A percentile compares a stretch with the other conserved stretches of the same genome.
Conservation (phyloP, 306 rosid genomes). For the Nissolia schottii region DNA sequence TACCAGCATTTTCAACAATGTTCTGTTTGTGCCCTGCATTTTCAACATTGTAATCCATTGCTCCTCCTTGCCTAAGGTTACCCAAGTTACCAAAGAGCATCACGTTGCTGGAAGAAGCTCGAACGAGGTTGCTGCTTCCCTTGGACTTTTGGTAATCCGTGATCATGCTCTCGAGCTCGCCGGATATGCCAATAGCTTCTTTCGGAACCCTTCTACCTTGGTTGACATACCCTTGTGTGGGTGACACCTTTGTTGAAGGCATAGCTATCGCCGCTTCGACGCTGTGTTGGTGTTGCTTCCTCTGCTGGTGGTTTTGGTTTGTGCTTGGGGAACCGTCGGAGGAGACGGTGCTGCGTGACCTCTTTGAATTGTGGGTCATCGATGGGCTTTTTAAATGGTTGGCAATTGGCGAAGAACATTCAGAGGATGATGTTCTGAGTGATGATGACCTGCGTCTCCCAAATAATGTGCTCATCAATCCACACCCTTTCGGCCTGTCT, state of each 20-base stretch:
- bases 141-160: conserved; percentile 55
- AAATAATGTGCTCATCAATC: conserved; percentile 60
- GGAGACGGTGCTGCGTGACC: conserved; percentile 29
- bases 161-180: conserved; percentile 82
- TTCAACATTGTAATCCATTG: conserved; percentile 19
- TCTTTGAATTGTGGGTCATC: conserved; percentile 33
- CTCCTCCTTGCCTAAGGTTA: conserved; percentile 54
- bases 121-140: conserved; percentile 50
- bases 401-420: conserved; percentile 16
- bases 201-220: conserved; percentile 63
- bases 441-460: conserved; percentile 44
- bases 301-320: not conserved
- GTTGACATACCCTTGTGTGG: conserved; percentile 48
- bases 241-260: not conserved
- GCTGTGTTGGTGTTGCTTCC: not conserved
- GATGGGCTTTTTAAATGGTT: conserved; percentile 22
- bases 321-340: too few species aligned
- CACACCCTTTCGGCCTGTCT: conserved; percentile 70
- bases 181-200: conserved; percentile 70
- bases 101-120: conserved; percentile 84
- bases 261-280: not conserved
- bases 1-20: conserved; percentile 3
- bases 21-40: conserved; percentile 22
- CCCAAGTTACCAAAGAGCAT: conserved; percentile 77
- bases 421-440: conserved; percentile 31